Evolutionary conservation across 2,329 filamentous ascomycete species (phyloP), one percentile per base, ranked within the genome.

Genomic region (Colletotrichum aenigma): DNA sequence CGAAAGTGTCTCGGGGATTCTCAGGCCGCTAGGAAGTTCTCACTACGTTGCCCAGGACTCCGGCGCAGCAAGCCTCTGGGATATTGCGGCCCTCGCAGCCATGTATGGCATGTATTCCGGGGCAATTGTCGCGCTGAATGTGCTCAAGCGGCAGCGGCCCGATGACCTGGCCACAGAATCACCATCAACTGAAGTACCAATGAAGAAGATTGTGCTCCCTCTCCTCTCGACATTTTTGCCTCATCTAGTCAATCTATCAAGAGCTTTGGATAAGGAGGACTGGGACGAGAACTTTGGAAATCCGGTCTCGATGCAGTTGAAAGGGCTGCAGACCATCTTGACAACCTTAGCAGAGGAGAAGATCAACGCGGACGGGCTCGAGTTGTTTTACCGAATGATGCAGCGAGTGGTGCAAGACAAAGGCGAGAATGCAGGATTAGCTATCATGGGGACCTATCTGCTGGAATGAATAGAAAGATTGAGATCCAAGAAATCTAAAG

Each of bases 21-120:
- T 81, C 24, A 26, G 55, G n/a, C 75, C 79, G 6, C 61, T 82
- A 5, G 80, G 80, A 6, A 66, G 38, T 5, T 65, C 69, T 4
- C 66, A 75, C 15, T 81, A 82, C 48, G 66, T 78, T 21, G 69
- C 71, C 13, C 8, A 52, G 0, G 80, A 81, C 26, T 74, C 76
- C 1, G 78, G 76, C 7, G 77, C 80, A 2, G 80, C 81, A 4
- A 73, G 79, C 12, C 71, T 75, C n/a, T 78, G 74, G 26, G 81
- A 82, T 61, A 71, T 79, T 13, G 81, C 81, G 4, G 76, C 79
- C 36, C 78, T 82, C 8, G 74, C 80, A 9, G 66, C 74, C 61
- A 82, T 82, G 81, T 80, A 81, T 26, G 80, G 81, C 34, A 79
- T 82, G 78, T 80, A 81, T 56, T 65, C 73, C 6, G 81, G 81